These are phyloP conservation scores for Trichoderma sp. DNA, from an alignment of 2,329 filamentous ascomycete genomes.

Conservation along the genomic window DNA sequence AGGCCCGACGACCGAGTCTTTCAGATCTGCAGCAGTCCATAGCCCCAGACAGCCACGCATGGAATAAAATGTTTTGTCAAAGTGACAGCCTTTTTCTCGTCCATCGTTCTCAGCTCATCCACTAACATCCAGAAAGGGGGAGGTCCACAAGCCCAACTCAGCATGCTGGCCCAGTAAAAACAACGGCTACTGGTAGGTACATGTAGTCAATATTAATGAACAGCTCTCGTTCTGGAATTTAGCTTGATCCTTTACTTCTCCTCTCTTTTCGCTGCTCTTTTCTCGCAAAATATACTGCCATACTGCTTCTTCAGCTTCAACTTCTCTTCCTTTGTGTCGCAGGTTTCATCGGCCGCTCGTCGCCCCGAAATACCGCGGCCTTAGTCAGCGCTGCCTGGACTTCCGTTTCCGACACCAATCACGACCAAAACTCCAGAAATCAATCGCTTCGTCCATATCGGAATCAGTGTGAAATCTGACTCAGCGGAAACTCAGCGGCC, in stretches of 20 bases:
- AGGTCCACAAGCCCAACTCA: constrained; percentile 2
- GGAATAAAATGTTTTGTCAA: neutral
- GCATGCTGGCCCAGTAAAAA: constrained; percentile 2
- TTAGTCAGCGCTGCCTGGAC: constrained; percentile 1
- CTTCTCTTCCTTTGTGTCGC: neutral
- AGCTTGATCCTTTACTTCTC: neutral
- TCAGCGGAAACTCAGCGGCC: neutral
- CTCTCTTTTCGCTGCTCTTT: neutral
- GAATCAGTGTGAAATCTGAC: neutral
- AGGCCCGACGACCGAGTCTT: neutral
- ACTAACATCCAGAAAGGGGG: neutral
- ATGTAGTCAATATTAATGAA: constrained; percentile 4
- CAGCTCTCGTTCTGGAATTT: neutral
- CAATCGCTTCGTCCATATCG: neutral
- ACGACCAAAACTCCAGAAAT: neutral
- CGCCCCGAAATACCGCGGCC: neutral
- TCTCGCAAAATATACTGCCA: neutral
- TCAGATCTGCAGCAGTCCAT: constrained; percentile 3
- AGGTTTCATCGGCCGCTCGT: neutral
- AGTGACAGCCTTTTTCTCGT: neutral
- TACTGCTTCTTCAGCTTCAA: neutral
- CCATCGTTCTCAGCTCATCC: neutral
- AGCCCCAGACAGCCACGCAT: neutral
- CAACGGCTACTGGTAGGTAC: neutral
- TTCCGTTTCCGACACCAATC: neutral